Base-by-base conservation (phyloP, 2,329 filamentous ascomycete genomes). In the Alternaria triticina region DNA sequence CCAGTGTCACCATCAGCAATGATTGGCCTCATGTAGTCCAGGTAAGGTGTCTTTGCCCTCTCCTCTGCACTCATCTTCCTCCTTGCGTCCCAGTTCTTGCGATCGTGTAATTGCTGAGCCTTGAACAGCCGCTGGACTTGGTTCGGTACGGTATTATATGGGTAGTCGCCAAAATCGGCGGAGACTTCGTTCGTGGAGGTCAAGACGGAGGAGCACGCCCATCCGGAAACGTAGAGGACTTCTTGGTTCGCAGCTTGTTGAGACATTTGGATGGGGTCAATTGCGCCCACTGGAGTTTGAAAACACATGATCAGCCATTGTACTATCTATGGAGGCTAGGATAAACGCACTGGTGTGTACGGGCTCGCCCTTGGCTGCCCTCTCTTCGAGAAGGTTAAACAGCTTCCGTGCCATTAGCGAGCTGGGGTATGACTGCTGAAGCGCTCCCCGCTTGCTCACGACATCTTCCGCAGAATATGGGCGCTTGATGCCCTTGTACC, bases 181-280 rank as follows among this genome's bases (percentile, higher is more conserved):
- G 94, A 97, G 27, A 99, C 96, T 80, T 99, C 96, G 83, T 99
- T 98, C 40, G 96, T 98, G 10, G 90, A 90, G 5, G 95, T 98
- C 49, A 99, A 85, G 20, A 97, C 88, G 0, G 94, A 95, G 0
- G 95, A 98, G 82, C 96, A 98, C 6, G 96, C 96, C 96, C 96
- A 99, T 66, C 96, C 96, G 1, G 94, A 97, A 67, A 99, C 86
- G 82, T 99, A 99, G 49, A 99, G 87, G 17, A 97, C 92, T 80
- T 99, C 95, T 79, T 98, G 96, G 82, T 98, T 92, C 6, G 92
- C 88, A 15, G 96, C 96, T 84, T 98, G 96, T 81, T 99, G 96
- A 52, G 96, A 97, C 96, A 99, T 98, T 83, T 99, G 96, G 11
- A 98, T 90, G n/a, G 96, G 96, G 77, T 99, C 96, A 81, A 99